These are phyloP conservation scores for Paragyromitra xinjiangensis DNA, from an alignment of 495 filamentous ascomycete genomes.

Conservation along the genomic window DNA sequence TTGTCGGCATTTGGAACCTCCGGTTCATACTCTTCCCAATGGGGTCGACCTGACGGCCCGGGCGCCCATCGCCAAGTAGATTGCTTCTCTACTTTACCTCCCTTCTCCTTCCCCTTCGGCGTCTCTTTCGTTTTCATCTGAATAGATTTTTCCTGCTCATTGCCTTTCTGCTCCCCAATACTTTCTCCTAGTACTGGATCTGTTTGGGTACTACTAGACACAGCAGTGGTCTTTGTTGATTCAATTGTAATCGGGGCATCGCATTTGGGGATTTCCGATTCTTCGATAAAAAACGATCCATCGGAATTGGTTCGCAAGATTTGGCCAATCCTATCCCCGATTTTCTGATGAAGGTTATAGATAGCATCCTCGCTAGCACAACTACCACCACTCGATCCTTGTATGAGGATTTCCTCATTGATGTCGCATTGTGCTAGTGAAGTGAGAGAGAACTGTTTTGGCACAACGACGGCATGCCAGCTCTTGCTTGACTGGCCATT, in stretches of 20 bases:
- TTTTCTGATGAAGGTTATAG: neutral
- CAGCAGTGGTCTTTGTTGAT: neutral
- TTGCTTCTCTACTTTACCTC: neutral
- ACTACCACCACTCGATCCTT: too few relatives aligned
- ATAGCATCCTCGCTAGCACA: neutral
- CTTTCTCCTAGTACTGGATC: neutral
- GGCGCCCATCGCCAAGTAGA: neutral
- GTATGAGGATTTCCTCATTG: conserved; percentile 19
- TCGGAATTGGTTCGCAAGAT: neutral
- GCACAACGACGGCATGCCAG: conserved; percentile 1
- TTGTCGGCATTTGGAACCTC: neutral
- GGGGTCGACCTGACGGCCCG: neutral
- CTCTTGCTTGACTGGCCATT: too few relatives aligned
- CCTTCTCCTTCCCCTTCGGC: neutral
- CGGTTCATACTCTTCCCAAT: conserved; percentile 13
- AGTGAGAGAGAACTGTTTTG: conserved; percentile 6
- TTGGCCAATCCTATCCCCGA: neutral
- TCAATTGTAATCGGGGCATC: neutral
- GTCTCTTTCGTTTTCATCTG: neutral
- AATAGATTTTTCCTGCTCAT: neutral
- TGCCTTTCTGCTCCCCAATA: neutral
- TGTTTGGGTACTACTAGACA: neutral
- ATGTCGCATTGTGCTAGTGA: conserved; percentile 2
- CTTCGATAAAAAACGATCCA: neutral
- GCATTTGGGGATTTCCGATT: conserved; percentile 3